Evolutionary conservation across 768 basidiomycete genomes (phyloP), one percentile per base, ranked within the genome.

Genomic region (Lentinula guzmanii): DNA sequence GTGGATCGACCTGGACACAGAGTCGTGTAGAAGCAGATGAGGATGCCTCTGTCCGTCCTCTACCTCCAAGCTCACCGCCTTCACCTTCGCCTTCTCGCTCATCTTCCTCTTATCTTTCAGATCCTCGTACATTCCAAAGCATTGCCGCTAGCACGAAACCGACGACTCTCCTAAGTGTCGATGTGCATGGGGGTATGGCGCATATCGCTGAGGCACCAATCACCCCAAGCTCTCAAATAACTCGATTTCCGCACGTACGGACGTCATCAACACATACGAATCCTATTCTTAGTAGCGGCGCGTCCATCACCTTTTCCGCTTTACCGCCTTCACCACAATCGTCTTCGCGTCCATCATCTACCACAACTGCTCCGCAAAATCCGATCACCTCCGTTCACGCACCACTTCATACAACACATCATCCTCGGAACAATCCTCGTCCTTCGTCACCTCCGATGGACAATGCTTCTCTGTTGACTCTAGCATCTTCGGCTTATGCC

Each of bases 361-460:
- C 42, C 39, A 37, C 43, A 11, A 46, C 50, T 21, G 50, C 62
- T 18, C 33, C 55, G 3, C 52, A 45, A 8, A 11, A 71, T 61
- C 67, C 68, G 51, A n/a, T 79, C 57, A 57, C 69, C 18, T 65
- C 78, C 45, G 79, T 89, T 16, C 92, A 95, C 69, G 92, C 93
- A 8, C 96, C 95, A 0, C 81, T 90, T 39, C 93, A 96, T 70
- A 93, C 94, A 0, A 77, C 84, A n/a, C 93, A 93, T 58, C 94
- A 98, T 74, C 95, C 96, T 9, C 85, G 94, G 51, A 93, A 97
- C 72, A 99, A 99, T 69, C 96, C 96, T 1, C 86, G 91, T 24
- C 96, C 97, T 24, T 89, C 90, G 15, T 92, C 92, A 5, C 90
- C 93, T 21, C 95, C 96, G 1, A 78, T 86, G 50, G 94, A 95